phyloP scores from a whole-genome alignment of 163 green algal species.

The Chlamydomonas reinhardtii region DNA sequence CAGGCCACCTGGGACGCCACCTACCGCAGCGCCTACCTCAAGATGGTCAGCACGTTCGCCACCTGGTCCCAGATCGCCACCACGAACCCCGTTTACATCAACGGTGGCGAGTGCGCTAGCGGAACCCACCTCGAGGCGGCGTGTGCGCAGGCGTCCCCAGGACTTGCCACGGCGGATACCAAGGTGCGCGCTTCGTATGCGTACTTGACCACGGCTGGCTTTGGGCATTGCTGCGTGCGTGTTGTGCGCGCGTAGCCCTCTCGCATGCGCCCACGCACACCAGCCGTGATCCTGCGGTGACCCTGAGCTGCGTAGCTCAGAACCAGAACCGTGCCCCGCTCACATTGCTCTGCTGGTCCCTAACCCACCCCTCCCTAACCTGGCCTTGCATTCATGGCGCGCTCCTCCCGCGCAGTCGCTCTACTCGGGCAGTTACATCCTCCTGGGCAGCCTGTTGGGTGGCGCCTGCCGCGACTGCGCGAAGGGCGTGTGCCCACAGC shows the following conservation, averaged over 20 bases:
- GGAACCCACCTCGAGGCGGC: background rate
- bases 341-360: no score
- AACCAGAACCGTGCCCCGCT: no score
- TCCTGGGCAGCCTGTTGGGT: background rate
- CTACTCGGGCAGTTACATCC: background rate
- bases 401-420: background rate
- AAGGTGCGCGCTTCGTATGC: no score
- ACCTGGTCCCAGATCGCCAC: background rate
- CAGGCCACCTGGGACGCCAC: background rate
- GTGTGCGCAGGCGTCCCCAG: background rate
- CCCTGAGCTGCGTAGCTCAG: no score
- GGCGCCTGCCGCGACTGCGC: background rate
- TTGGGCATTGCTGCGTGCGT: no score
- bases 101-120: background rate
- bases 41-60: constrained; percentile 30
- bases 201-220: no score
- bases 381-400: no score
- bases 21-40: constrained; percentile 24
- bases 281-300: no score
- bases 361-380: no score
- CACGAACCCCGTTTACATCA: background rate
- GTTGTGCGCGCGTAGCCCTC: no score
- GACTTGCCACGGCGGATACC: background rate
- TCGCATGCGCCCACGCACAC: no score
- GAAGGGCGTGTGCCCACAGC: background rate